Evolutionary conservation across 306 rosid genomes (phyloP), one percentile per base, ranked within the genome.

Genomic region (Hippophae rhamnoides): DNA sequence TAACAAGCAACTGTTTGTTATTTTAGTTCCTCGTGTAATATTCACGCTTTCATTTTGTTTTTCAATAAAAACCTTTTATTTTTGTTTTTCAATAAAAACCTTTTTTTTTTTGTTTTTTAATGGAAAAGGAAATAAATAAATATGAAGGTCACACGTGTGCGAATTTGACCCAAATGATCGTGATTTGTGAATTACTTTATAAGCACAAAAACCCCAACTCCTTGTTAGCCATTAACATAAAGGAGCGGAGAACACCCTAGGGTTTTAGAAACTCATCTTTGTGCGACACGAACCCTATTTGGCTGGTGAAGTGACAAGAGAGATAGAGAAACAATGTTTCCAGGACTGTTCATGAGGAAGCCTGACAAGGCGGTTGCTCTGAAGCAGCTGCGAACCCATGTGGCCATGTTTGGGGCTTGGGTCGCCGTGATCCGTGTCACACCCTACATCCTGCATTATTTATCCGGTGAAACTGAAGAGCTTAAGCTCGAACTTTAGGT

Each of bases 321-420:
- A 6, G 47, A 5, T 40, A n/a, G 42, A 31, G 45, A 14, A 43
- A 72, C 56, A 63, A 69, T 92, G 99, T 92, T 88, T 77, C 95
- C 96, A 0, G 98, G 98, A 27, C 85, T 87, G 98, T 88, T 88
- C 58, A 78, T 86, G 95, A 87, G 86, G 40, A 92, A 85, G 82
- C 99, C 99, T 0, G 96, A 92, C 61, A 92, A 92, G 74, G 84
- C 82, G 41, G 86, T 51, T 13, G 97, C 96, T 43, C 56, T 88
- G 69, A 84, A 83, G 86, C 95, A 92, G 82, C 90, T 92, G 10
- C 80, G 75, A 56, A 62, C 84, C 64, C 97, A 92, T 57, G 96
- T 64, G 7, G 84, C 85, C 41, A 64, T 80, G 93, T 92, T 92
- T 65, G 95, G 97, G 2, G 76, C 84, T 1, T 88, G 95, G 99